These are phyloP conservation scores for Lentinula novae-zelandiae DNA, from an alignment of 1,284 basidiomycete species.

Conservation along the genomic window DNA sequence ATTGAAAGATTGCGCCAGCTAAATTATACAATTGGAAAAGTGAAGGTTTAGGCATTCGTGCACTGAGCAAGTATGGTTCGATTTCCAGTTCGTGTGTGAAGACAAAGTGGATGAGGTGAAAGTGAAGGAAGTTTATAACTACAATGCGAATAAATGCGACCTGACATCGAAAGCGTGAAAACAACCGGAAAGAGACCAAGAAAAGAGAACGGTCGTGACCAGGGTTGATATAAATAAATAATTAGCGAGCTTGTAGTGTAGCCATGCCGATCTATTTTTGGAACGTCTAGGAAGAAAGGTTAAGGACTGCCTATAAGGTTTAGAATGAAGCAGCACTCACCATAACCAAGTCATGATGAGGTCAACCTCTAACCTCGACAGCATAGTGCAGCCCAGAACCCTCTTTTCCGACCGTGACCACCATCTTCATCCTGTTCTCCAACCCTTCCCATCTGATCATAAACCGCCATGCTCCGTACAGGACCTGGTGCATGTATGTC, in stretches of 20 bases:
- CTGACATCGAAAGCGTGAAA: conserved; percentile 10
- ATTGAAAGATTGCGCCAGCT: conserved; percentile 9
- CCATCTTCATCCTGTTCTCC: conserved; percentile 46
- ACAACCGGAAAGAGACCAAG: conserved; percentile 1
- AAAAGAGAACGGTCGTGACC: not conserved
- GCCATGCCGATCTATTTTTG: conserved; percentile 11
- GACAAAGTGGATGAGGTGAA: not conserved
- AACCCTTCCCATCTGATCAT: conserved; percentile 48
- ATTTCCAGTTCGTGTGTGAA: not conserved
- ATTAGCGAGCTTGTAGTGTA: conserved; percentile 5
- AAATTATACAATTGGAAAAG: conserved; percentile 13
- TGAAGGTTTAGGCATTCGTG: not conserved
- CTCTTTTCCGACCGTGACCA: conserved; percentile 42
- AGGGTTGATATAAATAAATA: conserved; percentile 1
- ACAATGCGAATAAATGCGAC: conserved; percentile 11
- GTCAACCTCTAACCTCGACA: conserved; percentile 35
- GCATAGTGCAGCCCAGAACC: conserved; percentile 47
- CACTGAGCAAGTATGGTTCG: not conserved
- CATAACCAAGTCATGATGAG: not conserved
- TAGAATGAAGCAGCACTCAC: not conserved
- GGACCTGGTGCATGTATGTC: conserved; percentile 28
- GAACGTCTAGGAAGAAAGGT: not conserved
- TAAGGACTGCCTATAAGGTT: not conserved
- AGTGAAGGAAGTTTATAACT: conserved; percentile 1
- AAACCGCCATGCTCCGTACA: conserved; percentile 49